Evolutionary conservation across 2,329 filamentous ascomycete species (phyloP), one percentile per base, ranked within the genome.

Genomic region (Ceratocystiopsis minuta): DNA sequence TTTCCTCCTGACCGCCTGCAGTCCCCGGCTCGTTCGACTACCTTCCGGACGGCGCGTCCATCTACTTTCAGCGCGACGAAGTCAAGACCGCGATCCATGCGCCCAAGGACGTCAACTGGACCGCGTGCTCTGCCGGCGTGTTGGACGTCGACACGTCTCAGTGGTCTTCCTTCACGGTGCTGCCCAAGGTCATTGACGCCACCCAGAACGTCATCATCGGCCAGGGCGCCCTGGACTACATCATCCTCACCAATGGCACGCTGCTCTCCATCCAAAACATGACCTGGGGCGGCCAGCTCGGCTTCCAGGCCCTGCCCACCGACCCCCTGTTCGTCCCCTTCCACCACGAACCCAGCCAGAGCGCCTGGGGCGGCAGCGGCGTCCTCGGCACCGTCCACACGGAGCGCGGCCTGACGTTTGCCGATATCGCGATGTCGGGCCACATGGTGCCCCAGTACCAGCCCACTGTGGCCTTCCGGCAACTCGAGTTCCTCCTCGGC

Each of bases 241-340:
- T 81, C 45, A 65, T 84, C 11, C 62, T 78, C 18, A 63, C 67
- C 51, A 80, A 81, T 54, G 81, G 80, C 15, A 80, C 80, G 0
- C 63, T 88, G 1, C 62, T 84, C 7, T 68, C 70, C 1, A 76
- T 87, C 45, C 81, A 88, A 54, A 86, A 86, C 61, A 83, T 87
- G 75, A 86, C 80, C 0, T 88, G 76, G 75, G 72, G 73, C 44
- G 81, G 80, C 5, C 55, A 65, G 36, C 71, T 80, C 40, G 83
- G 82, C 0, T 87, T 88, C 63, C 70, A 76, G 48, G 54, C 57
- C 1, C 57, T 60, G 0, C 82, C 81, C 0, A 55, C 54, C 1
- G 67, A 74, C 40, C 72, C 75, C 2, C 77, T 83, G 53, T 83
- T 72, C 54, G 78, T 86, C 0, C 80, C 81, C 0, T 76, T 72